Evolutionary conservation across 148 eudicot genomes (phyloP), one percentile per base, ranked within the genome.

Genomic region (Tetragonia tetragonoides): DNA sequence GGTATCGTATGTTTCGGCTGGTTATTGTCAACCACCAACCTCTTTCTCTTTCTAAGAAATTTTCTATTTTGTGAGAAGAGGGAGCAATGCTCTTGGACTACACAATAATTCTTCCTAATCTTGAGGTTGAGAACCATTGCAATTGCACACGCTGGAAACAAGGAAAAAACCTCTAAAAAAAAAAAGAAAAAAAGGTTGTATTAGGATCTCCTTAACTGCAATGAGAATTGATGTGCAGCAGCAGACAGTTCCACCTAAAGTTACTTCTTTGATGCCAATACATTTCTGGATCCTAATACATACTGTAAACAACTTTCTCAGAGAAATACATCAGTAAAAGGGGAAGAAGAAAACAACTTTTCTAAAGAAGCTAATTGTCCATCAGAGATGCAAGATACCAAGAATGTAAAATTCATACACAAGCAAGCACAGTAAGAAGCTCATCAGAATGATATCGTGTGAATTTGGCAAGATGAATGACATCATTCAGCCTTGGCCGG

Each of bases 401-500:
- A 72, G 73, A 42, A 74, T 69, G 79, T 49, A 3, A 57, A 42
- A n/a, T 42, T 77, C 74, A 12, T 64, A 41, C 73, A 80, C 62
- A 51, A 53, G 64, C 67, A 65, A 37, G 59, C 42, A 68, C 56
- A 40, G 72, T 73, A 64, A n/a, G 65, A 34, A n/a, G 24, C 2
- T 47, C 49, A 70, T 10, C 59, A 68, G 57, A 44, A 49, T 23
- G 49, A 18, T 57, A 6, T n/a, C 3, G 4, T 17, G 54, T 57
- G 74, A 68, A 65, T 64, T 42, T 56, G 23, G 78, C 40, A 61
- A 17, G 37, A 17, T 37, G 18, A 70, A 4, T 54, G 41, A 60
- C 78, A 46, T 84, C 84, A 95, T 80, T 95, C 90, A 4, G 83
- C 75, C 88, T 95, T 93, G 16, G 90, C 81, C 5, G 97, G 88